Evolutionary conservation across 2,329 filamentous ascomycete species (phyloP).

Genomic region (Thielaviopsis punctulata): DNA sequence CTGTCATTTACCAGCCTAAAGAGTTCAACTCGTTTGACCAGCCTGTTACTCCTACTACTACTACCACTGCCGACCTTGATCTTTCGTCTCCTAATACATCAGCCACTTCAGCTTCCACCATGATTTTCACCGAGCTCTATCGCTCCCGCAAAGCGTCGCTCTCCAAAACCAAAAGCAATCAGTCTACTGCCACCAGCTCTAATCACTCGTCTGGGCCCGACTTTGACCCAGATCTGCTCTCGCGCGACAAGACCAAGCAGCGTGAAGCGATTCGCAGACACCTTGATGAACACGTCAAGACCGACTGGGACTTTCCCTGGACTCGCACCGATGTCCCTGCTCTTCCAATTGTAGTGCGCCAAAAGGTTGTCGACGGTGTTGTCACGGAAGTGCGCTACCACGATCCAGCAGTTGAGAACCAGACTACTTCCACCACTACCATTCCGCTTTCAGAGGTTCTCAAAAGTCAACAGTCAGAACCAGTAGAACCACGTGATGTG

Average conservation of each 20-base stretch:
- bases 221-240: conserved; percentile 43
- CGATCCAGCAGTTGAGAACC: conserved; percentile 1
- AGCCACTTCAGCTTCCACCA: conserved; percentile 19
- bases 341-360: conserved; percentile 10
- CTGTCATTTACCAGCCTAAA: conserved; percentile 7
- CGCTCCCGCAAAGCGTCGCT: conserved; percentile 37
- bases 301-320: conserved; percentile 46
- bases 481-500: neutral
- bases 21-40: conserved; percentile 11
- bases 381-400: conserved; percentile 8
- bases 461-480: neutral
- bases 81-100: conserved; percentile 1
- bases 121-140: conserved; percentile 44
- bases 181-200: conserved; percentile 15
- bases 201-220: conserved; percentile 20
- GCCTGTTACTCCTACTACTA: conserved; percentile 2
- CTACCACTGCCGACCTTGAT: conserved; percentile 4
- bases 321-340: conserved; percentile 20
- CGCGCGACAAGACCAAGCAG: conserved; percentile 43
- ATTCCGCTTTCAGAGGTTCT: conserved; percentile 6
- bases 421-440: neutral
- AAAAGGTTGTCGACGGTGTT: conserved; percentile 1
- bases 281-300: conserved; percentile 34
- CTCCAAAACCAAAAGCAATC: conserved; percentile 21
- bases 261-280: conserved; percentile 44